Evolutionary conservation across 495 filamentous ascomycete species (phyloP).

Genomic region (Penicillium arizonense): DNA sequence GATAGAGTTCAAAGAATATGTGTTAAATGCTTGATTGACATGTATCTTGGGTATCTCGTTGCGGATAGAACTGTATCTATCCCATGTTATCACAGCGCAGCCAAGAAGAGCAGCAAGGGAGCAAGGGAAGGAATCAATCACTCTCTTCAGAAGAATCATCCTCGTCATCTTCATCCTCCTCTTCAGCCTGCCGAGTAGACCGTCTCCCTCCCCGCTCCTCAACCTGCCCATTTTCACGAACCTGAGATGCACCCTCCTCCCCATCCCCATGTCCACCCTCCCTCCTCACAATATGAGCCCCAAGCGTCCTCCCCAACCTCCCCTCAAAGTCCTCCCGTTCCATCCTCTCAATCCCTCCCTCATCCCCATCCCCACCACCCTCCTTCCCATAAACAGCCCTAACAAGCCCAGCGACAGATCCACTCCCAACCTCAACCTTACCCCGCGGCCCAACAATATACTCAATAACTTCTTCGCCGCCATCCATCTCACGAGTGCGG

Average conservation of each 20-base stretch:
- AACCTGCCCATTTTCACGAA: not conserved
- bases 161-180: slow-evolving; percentile 14
- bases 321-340: slow-evolving; percentile 31
- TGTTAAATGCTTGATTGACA: not conserved
- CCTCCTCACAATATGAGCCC: slow-evolving; percentile 9
- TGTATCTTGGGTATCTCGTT: slow-evolving; percentile 4
- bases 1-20: not conserved
- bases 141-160: not conserved
- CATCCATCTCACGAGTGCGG: slow-evolving; percentile 62
- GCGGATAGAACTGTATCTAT: slow-evolving; percentile 4
- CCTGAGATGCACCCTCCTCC: not conserved
- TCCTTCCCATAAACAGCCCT: slow-evolving; percentile 53
- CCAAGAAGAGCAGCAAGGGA: not conserved
- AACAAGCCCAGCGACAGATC: slow-evolving; percentile 69
- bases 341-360: slow-evolving; percentile 41
- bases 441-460: slow-evolving; percentile 82
- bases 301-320: slow-evolving; percentile 31
- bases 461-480: slow-evolving; percentile 71
- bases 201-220: slow-evolving; percentile 9
- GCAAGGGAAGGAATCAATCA: not conserved
- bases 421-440: slow-evolving; percentile 77
- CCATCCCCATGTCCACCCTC: not conserved
- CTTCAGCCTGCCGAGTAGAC: slow-evolving; percentile 13
- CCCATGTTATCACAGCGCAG: not conserved
- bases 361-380: slow-evolving; percentile 25